Evolutionary conservation across 2,329 filamentous ascomycete species (phyloP).

Genomic region (Neopestalotiopsis sp.): DNA sequence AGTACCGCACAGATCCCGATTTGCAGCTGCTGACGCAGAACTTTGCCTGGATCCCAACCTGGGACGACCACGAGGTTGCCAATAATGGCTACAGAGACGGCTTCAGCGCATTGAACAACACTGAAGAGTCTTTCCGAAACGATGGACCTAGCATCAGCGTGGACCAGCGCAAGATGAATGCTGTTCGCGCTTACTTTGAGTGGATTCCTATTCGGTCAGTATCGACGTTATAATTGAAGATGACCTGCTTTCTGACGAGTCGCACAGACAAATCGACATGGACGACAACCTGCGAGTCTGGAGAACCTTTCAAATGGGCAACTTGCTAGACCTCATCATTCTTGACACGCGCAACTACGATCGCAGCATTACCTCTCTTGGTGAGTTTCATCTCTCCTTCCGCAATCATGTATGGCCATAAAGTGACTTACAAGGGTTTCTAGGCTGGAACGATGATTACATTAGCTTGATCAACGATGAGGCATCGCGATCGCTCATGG

Average conservation of each 20-base stretch:
- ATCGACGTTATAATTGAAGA: slow-evolving; percentile 7
- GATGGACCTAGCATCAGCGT: slow-evolving; percentile 62
- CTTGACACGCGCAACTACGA: slow-evolving; percentile 74
- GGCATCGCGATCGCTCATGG: slow-evolving; percentile 72
- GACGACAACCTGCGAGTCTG: slow-evolving; percentile 60
- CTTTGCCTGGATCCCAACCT: slow-evolving; percentile 51
- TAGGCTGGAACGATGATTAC: slow-evolving; percentile 47
- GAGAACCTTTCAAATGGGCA: slow-evolving; percentile 69
- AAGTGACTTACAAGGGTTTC: too few species aligned
- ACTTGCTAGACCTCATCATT: slow-evolving; percentile 69
- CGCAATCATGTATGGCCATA: too few species aligned
- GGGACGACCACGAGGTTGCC: slow-evolving; percentile 59
- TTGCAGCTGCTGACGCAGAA: slow-evolving; percentile 45
- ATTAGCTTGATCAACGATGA: slow-evolving; percentile 67
- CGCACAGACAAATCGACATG: slow-evolving; percentile 54
- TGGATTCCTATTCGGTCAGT: slow-evolving; percentile 61
- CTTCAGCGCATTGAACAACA: slow-evolving; percentile 63
- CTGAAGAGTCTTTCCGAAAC: slow-evolving; percentile 57
- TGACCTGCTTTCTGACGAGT: background rate
- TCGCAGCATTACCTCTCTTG: slow-evolving; percentile 61
- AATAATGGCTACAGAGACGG: slow-evolving; percentile 72
- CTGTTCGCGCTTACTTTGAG: slow-evolving; percentile 73
- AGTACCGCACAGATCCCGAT: slow-evolving; percentile 48
- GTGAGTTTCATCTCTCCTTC: slow-evolving; percentile 16
- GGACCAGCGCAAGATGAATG: slow-evolving; percentile 77